Evolutionary conservation across 2,329 filamentous ascomycete species (phyloP).

Genomic region (Alternaria arborescens): DNA sequence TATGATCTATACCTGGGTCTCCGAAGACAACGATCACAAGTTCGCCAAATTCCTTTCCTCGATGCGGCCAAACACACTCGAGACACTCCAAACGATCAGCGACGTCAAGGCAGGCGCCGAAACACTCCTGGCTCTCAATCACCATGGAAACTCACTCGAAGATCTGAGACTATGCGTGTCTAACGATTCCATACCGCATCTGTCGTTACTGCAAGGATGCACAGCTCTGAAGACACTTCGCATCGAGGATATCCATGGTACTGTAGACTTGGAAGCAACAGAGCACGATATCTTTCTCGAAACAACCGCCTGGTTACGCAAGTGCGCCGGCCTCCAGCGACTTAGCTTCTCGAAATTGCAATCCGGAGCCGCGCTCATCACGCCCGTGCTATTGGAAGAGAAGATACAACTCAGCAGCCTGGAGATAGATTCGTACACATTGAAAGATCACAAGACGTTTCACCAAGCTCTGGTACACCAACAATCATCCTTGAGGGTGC

Average conservation of each 20-base stretch:
- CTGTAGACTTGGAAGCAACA: conserved; percentile 59
- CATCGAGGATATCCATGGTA: conserved; percentile 57
- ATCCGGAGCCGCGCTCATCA: conserved; percentile 62
- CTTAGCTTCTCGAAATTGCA: conserved; percentile 62
- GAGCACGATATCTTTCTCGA: conserved; percentile 63
- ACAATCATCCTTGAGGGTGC: conserved; percentile 57
- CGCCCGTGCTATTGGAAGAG: conserved; percentile 58
- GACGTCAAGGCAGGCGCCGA: conserved; percentile 63
- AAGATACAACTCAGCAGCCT: conserved; percentile 59
- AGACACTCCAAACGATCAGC: conserved; percentile 66
- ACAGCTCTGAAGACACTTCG: conserved; percentile 59
- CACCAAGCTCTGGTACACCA: conserved; percentile 63
- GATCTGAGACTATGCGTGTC: conserved; percentile 62
- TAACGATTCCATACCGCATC: conserved; percentile 58
- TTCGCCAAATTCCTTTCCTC: conserved; percentile 67
- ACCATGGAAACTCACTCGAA: conserved; percentile 64
- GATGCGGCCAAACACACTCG: conserved; percentile 65
- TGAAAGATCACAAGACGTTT: conserved; percentile 61
- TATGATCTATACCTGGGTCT: conserved; percentile 64
- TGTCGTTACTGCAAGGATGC: conserved; percentile 60
- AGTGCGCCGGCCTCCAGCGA: conserved; percentile 61
- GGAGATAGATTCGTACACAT: conserved; percentile 59
- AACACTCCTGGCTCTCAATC: conserved; percentile 63
- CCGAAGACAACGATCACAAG: conserved; percentile 63
- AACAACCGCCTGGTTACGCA: conserved; percentile 63